These are phyloP conservation scores for Seiridium cupressi DNA, from an alignment of 2,329 filamentous ascomycete species.

Conservation along the genomic window DNA sequence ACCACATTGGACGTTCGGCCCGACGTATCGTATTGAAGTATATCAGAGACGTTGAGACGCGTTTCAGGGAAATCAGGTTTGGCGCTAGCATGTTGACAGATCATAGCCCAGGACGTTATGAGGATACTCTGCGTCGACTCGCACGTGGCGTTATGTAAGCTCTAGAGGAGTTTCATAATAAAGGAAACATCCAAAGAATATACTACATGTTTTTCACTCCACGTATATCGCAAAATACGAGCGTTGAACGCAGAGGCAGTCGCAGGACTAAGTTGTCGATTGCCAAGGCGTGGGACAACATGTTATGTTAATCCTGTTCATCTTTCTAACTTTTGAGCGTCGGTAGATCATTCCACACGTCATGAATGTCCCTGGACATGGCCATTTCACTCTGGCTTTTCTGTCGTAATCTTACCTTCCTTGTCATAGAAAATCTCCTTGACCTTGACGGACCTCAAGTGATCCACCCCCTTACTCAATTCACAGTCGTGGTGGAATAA, in stretches of 20 bases:
- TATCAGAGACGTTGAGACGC: constrained; percentile 66
- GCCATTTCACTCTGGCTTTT: constrained; percentile 27
- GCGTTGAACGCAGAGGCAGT: no score
- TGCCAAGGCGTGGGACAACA: no score
- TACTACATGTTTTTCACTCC: background rate
- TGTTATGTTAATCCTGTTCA: no score
- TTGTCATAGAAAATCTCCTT: constrained; percentile 72
- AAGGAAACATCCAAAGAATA: no score
- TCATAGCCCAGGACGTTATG: constrained; percentile 73
- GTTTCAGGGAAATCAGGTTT: constrained; percentile 70
- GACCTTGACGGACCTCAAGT: constrained; percentile 72
- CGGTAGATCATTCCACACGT: no score
- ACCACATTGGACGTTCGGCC: constrained; percentile 62
- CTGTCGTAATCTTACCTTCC: constrained; percentile 57
- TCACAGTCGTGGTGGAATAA: constrained; percentile 76
- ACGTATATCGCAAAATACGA: no score
- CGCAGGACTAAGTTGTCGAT: no score
- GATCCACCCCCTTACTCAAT: constrained; percentile 65
- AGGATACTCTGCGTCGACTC: constrained; percentile 64
- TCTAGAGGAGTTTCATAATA: no score
- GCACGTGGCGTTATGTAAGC: constrained; percentile 40
- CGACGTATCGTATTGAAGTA: constrained; percentile 69
- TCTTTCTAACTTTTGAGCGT: no score
- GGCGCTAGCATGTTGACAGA: constrained; percentile 73
- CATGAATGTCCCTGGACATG: no score